Evolutionary conservation across 805 yeast species (phyloP).

Genomic region (Naumovozyma castellii): DNA sequence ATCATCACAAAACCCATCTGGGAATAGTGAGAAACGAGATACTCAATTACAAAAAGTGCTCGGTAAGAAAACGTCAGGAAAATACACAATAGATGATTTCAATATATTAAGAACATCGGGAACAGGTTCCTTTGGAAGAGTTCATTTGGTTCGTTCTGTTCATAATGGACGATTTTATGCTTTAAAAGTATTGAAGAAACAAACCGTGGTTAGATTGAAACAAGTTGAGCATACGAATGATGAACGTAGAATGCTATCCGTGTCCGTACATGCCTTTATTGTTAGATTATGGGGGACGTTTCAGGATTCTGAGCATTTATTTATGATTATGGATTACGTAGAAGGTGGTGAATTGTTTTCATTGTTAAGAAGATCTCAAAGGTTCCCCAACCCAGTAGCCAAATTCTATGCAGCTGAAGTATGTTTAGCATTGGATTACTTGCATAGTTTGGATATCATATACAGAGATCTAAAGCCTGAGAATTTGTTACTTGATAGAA

Average conservation of each 20-base stretch:
- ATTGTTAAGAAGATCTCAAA: slow-evolving; percentile 72
- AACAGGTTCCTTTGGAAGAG: slow-evolving; percentile 93
- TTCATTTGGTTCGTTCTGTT: slow-evolving; percentile 76
- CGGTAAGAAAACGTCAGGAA: slow-evolving; percentile 40
- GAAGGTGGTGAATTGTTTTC: slow-evolving; percentile 94
- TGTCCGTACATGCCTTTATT: slow-evolving; percentile 83
- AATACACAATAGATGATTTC: slow-evolving; percentile 72
- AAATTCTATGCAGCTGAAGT: slow-evolving; percentile 95
- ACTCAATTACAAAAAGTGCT: slow-evolving; percentile 1
- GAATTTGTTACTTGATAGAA: slow-evolving; percentile 75
- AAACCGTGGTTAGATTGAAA: slow-evolving; percentile 82
- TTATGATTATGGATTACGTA: slow-evolving; percentile 93
- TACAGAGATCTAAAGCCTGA: slow-evolving; percentile 92
- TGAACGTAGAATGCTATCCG: slow-evolving; percentile 78
- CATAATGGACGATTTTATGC: slow-evolving; percentile 91
- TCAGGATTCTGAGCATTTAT: slow-evolving; percentile 74
- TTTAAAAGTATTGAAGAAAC: slow-evolving; percentile 80
- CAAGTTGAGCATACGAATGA: slow-evolving; percentile 95
- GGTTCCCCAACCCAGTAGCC: slow-evolving; percentile 93
- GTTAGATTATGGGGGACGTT: slow-evolving; percentile 96
- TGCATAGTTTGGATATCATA: slow-evolving; percentile 76
- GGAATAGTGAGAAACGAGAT: slow-evolving; percentile 3
- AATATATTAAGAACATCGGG: slow-evolving; percentile 82
- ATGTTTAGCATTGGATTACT: slow-evolving; percentile 69
- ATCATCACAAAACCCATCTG: background rate